These are phyloP conservation scores for Wickerhamiella cacticola DNA, from an alignment of 805 yeast genomes.

Conservation along the genomic window DNA sequence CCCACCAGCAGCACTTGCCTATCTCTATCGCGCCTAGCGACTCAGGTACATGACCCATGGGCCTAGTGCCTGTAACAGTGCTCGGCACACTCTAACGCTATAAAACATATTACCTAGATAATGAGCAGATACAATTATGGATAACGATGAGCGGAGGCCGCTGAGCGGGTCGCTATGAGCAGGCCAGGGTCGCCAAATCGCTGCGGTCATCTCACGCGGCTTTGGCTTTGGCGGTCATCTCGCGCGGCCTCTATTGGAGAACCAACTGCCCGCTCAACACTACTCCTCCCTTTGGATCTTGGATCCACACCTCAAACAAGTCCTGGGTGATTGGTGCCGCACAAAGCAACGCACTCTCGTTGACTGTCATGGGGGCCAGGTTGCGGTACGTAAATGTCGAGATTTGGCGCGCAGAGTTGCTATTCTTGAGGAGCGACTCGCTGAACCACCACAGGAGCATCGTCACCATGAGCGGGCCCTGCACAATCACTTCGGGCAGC, in stretches of 20 bases:
- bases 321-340: conserved; percentile 18
- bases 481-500: conserved; percentile 51
- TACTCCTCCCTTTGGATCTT: conserved; percentile 15
- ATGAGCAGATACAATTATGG: no score
- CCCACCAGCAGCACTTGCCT: no score
- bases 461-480: conserved; percentile 70
- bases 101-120: no score
- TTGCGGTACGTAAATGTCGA: conserved; percentile 38
- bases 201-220: no score
- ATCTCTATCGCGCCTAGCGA: no score
- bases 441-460: conserved; percentile 44
- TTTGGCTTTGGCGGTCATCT: no score
- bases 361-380: conserved; percentile 38
- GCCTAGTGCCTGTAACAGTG: no score
- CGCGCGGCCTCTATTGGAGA: conserved; percentile 5
- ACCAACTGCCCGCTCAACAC: conserved; percentile 15
- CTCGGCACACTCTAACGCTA: no score
- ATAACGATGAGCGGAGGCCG: no score
- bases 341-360: conserved; percentile 26
- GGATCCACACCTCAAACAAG: conserved; percentile 17
- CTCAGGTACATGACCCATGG: no score
- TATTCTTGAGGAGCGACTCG: conserved; percentile 15
- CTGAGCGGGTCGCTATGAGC: no score
- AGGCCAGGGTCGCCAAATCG: no score
- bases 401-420: conserved; percentile 20